Evolutionary conservation across 305 asterid species (phyloP).

Genomic region (Ilex paraguariensis): DNA sequence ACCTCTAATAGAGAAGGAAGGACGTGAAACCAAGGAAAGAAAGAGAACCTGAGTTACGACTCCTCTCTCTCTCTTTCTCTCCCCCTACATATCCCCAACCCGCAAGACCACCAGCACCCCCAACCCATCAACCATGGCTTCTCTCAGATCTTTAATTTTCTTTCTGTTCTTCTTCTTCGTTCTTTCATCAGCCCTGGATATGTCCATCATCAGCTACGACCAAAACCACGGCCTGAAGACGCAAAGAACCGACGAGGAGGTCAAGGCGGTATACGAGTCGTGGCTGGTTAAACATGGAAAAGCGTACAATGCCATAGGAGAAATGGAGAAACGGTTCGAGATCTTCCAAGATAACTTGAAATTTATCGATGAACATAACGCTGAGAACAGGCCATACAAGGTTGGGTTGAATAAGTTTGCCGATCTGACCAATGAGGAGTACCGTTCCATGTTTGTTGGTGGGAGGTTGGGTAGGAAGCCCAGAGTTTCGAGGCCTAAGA

Average conservation of each 20-base stretch:
- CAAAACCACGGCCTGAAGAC: constrained; percentile 16
- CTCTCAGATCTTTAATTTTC: constrained; percentile 20
- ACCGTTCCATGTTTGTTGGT: constrained; percentile 39
- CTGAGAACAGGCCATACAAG: constrained; percentile 40
- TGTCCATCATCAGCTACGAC: constrained; percentile 58
- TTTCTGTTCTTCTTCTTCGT: constrained; percentile 24
- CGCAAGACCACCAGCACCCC: constrained; percentile 1
- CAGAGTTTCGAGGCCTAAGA: constrained; percentile 17
- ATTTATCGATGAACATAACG: constrained; percentile 57
- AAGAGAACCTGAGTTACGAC: too few relatives aligned
- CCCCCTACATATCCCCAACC: constrained; percentile 2
- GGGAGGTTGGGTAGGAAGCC: constrained; percentile 37
- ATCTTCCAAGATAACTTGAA: constrained; percentile 66
- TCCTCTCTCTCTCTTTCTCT: constrained; percentile 9
- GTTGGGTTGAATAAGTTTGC: constrained; percentile 72
- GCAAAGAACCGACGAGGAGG: constrained; percentile 22
- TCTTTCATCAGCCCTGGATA: constrained; percentile 48
- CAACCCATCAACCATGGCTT: constrained; percentile 35
- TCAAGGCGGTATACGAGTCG: constrained; percentile 46
- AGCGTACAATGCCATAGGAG: constrained; percentile 52
- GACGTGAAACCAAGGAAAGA: too few relatives aligned
- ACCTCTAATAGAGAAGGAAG: too few relatives aligned
- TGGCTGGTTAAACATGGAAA: constrained; percentile 71
- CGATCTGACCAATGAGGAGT: constrained; percentile 78
- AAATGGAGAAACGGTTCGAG: constrained; percentile 61